These are phyloP conservation scores for Solanum chacoense DNA, from an alignment of 305 asterid species.

Conservation along the genomic window DNA sequence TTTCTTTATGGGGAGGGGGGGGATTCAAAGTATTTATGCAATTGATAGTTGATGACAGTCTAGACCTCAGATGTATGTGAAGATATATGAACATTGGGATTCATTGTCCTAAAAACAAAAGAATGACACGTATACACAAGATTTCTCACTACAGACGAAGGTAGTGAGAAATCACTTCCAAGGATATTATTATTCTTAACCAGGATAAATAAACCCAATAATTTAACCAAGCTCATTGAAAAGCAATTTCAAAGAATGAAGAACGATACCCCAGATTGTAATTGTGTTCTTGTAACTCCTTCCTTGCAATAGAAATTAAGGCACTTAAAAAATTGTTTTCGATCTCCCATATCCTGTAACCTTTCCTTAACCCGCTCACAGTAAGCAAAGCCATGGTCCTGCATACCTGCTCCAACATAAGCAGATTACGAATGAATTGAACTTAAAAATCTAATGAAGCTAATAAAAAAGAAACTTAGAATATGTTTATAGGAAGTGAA, in stretches of 20 bases:
- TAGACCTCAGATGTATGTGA: neutral
- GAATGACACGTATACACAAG: neutral
- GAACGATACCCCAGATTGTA: constrained; percentile 49
- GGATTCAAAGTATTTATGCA: neutral
- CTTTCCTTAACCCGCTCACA: constrained; percentile 70
- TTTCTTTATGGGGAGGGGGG: neutral
- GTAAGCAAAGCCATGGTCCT: constrained; percentile 42
- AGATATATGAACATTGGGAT: neutral
- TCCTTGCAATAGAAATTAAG: constrained; percentile 50
- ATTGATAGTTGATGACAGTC: neutral
- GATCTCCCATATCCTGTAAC: constrained; percentile 44
- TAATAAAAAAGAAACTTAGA: neutral
- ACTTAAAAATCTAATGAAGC: neutral
- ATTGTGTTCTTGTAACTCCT: constrained; percentile 43
- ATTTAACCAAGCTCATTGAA: neutral
- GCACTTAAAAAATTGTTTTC: constrained; percentile 62
- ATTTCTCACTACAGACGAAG: neutral
- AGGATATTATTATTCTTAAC: neutral
- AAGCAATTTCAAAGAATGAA: constrained; percentile 9
- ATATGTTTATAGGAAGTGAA: neutral
- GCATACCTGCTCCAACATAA: constrained; percentile 46
- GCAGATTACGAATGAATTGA: neutral
- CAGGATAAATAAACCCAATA: neutral
- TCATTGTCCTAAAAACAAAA: neutral
- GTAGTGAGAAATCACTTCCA: neutral